Evolutionary conservation across 108 stramenopile species (phyloP).

Genomic region (Tribonema minus): DNA sequence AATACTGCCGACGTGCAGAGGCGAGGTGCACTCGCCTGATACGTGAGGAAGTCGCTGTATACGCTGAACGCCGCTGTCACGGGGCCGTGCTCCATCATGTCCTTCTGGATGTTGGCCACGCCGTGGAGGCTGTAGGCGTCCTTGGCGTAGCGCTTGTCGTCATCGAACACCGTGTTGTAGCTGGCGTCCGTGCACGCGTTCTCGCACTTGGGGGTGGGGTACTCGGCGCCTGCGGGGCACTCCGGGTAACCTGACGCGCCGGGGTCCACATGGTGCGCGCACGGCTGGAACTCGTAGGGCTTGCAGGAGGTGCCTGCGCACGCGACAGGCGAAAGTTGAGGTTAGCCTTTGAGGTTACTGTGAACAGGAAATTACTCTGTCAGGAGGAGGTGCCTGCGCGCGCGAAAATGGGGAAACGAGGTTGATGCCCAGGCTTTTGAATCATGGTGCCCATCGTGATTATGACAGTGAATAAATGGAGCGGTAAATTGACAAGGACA

Average conservation of each 20-base stretch:
- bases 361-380: too few relatives aligned
- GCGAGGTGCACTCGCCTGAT: constrained; percentile 50
- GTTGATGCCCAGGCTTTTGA: too few relatives aligned
- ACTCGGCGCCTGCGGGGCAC: constrained; percentile 41
- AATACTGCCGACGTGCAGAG: background rate
- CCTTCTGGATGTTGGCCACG: constrained; percentile 50
- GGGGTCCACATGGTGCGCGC: constrained; percentile 63
- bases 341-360: too few relatives aligned
- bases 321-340: too few relatives aligned
- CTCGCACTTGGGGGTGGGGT: constrained; percentile 46
- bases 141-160: constrained; percentile 59
- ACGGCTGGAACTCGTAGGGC: constrained; percentile 61
- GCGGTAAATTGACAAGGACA: too few relatives aligned
- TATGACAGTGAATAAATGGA: too few relatives aligned
- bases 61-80: constrained; percentile 58
- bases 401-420: too few relatives aligned
- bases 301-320: constrained; percentile 29
- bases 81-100: constrained; percentile 54
- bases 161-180: constrained; percentile 21
- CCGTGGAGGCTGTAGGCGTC: constrained; percentile 42
- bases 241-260: constrained; percentile 49
- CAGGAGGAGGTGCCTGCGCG: too few relatives aligned
- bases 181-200: constrained; percentile 42
- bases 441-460: too few relatives aligned
- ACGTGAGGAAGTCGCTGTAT: constrained; percentile 61